A percentile compares a stretch with the other conserved stretches of the same genome.
These are phyloP conservation scores for Corylus avellana DNA, from an alignment of 306 rosid genomes.

Conservation along the genomic window DNA sequence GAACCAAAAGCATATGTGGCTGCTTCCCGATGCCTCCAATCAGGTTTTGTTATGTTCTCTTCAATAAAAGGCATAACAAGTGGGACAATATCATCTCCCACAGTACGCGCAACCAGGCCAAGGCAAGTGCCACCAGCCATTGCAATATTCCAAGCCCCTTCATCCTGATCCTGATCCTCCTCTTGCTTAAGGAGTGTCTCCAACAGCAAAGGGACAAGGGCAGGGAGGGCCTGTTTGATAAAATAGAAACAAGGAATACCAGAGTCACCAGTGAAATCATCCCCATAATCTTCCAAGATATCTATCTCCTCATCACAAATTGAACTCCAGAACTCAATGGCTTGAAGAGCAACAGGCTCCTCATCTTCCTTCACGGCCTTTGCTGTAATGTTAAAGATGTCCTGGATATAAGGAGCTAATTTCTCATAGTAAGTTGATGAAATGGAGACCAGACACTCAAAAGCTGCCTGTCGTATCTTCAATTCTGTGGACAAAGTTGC, in stretches of 20 bases:
- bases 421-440: constrained; percentile 79
- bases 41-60: constrained; percentile 82
- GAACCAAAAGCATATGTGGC: constrained; percentile 96
- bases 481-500: constrained; percentile 72
- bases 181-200: constrained; percentile 94
- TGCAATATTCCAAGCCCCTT: constrained; percentile 96
- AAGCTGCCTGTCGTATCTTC: constrained; percentile 80
- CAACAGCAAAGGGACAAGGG: constrained; percentile 74
- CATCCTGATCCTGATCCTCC: constrained; percentile 96
- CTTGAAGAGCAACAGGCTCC: constrained; percentile 93
- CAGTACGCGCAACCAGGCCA: constrained; percentile 87
- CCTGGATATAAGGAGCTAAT: constrained; percentile 77
- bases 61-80: constrained; percentile 87
- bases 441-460: constrained; percentile 89
- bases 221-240: constrained; percentile 91
- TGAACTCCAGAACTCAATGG: constrained; percentile 95
- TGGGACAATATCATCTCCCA: constrained; percentile 81
- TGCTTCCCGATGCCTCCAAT: constrained; percentile 95
- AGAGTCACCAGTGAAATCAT: constrained; percentile 67
- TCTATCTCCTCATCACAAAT: constrained; percentile 93
- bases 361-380: constrained; percentile 83
- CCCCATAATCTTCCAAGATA: constrained; percentile 70
- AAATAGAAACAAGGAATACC: constrained; percentile 80
- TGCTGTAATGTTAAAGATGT: constrained; percentile 70
- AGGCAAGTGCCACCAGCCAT: constrained; percentile 98